phyloP scores from a whole-genome alignment of 192 early-diverging fungal species.

The Entophlyctis luteolus region DNA sequence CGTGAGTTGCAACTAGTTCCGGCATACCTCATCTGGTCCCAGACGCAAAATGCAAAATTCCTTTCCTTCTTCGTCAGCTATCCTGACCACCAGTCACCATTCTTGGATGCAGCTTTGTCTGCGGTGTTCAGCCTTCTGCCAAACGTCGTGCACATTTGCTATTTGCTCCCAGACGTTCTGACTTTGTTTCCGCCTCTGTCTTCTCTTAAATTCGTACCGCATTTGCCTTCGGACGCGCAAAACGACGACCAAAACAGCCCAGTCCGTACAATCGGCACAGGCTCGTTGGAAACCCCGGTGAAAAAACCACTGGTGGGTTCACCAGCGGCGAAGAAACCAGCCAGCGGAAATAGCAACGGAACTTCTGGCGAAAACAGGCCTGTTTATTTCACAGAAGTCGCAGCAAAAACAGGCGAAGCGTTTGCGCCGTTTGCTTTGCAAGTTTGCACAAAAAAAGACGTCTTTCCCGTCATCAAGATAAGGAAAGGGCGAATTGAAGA shows the following conservation, averaged over 20 bases:
- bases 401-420: constrained; percentile 13
- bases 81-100: constrained; percentile 23
- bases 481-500: constrained; percentile 52
- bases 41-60: constrained; percentile 49
- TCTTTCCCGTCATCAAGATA: constrained; percentile 41
- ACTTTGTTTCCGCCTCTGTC: constrained; percentile 47
- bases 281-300: constrained; percentile 7
- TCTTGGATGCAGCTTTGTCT: constrained; percentile 36
- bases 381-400: constrained; percentile 41
- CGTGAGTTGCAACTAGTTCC: constrained; percentile 7
- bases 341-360: background rate
- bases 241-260: constrained; percentile 7
- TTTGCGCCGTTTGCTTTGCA: constrained; percentile 33
- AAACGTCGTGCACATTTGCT: constrained; percentile 33
- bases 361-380: constrained; percentile 4
- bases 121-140: constrained; percentile 33
- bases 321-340: background rate
- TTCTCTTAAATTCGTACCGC: constrained; percentile 16
- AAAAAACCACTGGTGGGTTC: constrained; percentile 1
- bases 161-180: constrained; percentile 42
- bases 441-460: constrained; percentile 39
- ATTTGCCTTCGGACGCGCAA: background rate
- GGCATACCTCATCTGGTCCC: background rate
- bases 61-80: constrained; percentile 39
- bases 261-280: too few species aligned